A percentile compares a stretch with the other conserved stretches of the same genome.
phyloP scores from a whole-genome alignment of 495 filamentous ascomycete species.

The Chaetomium tenue region DNA sequence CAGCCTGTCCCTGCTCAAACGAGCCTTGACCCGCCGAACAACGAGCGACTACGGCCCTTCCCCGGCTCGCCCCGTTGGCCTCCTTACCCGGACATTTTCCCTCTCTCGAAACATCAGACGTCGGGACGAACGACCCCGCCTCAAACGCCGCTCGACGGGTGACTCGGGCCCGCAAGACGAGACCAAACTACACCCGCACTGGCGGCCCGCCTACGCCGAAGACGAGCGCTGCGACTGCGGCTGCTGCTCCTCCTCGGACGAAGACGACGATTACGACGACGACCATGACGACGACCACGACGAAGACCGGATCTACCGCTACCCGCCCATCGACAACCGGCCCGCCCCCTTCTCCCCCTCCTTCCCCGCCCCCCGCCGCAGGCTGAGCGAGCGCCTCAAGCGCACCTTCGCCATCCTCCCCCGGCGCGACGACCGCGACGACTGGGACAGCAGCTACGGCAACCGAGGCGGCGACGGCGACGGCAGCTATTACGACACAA shows the following conservation, averaged over 20 bases:
- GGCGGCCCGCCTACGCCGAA: constrained; percentile 69
- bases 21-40: constrained; percentile 55
- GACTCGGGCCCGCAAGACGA: constrained; percentile 48
- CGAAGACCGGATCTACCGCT: constrained; percentile 36
- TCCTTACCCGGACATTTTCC: constrained; percentile 47
- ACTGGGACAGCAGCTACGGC: not conserved
- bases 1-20: constrained; percentile 56
- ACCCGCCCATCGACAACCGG: constrained; percentile 46
- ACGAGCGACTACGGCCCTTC: constrained; percentile 48
- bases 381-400: constrained; percentile 47
- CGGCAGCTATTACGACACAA: not conserved
- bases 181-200: constrained; percentile 71
- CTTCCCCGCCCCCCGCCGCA: constrained; percentile 50
- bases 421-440: constrained; percentile 33
- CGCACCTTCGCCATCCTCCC: constrained; percentile 56
- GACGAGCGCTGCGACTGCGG: not conserved
- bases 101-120: constrained; percentile 32
- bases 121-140: constrained; percentile 34
- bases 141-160: constrained; percentile 39
- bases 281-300: constrained; percentile 30
- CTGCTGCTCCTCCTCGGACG: constrained; percentile 30
- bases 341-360: constrained; percentile 27
- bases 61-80: constrained; percentile 43
- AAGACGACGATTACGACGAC: constrained; percentile 28
- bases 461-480: constrained; percentile 32